phyloP scores from a whole-genome alignment of 306 rosid species.

The Cucurbita maxima region DNA sequence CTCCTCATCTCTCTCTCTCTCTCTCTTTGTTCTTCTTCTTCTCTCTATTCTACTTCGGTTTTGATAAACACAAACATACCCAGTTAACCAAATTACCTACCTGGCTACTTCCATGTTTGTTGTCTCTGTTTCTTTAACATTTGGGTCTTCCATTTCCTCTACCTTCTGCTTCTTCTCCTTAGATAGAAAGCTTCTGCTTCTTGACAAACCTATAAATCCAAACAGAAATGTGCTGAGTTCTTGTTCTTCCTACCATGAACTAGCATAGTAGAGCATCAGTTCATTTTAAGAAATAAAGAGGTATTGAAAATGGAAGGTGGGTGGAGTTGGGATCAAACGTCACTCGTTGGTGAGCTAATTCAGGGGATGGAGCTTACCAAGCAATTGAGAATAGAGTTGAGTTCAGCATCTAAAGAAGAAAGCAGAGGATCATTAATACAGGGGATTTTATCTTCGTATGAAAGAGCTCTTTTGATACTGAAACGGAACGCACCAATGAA shows the following conservation, averaged over 20 bases:
- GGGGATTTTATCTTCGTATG: conserved; percentile 49
- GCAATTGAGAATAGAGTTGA: conserved; percentile 37
- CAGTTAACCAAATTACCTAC: not conserved
- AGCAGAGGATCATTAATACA: conserved; percentile 30
- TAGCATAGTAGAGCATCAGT: not conserved
- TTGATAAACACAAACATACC: not conserved
- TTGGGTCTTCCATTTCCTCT: not conserved
- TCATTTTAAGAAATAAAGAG: not conserved
- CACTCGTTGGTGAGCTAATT: conserved; percentile 39
- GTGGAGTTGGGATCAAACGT: conserved; percentile 33
- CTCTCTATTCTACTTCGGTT: not conserved
- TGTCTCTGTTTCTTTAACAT: not conserved
- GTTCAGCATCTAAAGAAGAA: conserved; percentile 22
- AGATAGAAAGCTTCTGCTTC: not conserved
- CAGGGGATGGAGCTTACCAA: conserved; percentile 61
- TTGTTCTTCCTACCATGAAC: not conserved
- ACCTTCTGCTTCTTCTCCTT: not conserved
- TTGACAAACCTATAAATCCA: not conserved
- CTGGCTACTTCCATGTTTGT: conserved; percentile 6
- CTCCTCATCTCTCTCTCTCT: not conserved
- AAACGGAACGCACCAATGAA: conserved; percentile 23
- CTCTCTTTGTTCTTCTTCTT: not conserved
- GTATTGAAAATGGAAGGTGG: conserved; percentile 33
- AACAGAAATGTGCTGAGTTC: not conserved
- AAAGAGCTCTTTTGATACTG: conserved; percentile 51